Evolutionary conservation across 352 stramenopile species (phyloP).

Genomic region (Globisporangium megalacanthum): DNA sequence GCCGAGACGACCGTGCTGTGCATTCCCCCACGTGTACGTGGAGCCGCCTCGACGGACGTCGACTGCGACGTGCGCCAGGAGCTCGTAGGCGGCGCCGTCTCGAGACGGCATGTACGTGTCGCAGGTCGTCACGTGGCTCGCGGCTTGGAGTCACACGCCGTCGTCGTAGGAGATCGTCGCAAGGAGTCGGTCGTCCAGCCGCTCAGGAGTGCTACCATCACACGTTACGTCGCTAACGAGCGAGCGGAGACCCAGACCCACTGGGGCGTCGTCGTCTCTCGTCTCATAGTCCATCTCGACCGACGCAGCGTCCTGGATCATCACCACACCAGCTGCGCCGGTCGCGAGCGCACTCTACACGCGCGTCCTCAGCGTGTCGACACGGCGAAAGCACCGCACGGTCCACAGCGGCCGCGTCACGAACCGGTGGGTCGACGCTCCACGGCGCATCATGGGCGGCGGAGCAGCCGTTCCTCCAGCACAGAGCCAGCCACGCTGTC

Average conservation of each 20-base stretch:
- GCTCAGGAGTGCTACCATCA: neutral
- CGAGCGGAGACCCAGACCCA: slow-evolving; percentile 1
- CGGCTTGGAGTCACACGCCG: slow-evolving; percentile 20
- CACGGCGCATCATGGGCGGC: neutral
- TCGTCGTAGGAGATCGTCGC: slow-evolving; percentile 29
- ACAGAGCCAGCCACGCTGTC: neutral
- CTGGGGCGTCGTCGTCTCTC: neutral
- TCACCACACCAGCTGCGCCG: slow-evolving; percentile 42
- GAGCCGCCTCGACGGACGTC: slow-evolving; percentile 41
- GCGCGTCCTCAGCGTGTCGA: slow-evolving; percentile 29
- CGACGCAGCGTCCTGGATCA: slow-evolving; percentile 30
- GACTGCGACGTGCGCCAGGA: slow-evolving; percentile 43
- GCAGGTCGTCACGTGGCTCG: slow-evolving; percentile 18
- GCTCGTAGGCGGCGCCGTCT: slow-evolving; percentile 24
- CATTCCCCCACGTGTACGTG: slow-evolving; percentile 61
- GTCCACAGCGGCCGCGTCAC: slow-evolving; percentile 25
- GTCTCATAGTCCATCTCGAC: slow-evolving; percentile 18
- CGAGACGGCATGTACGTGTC: slow-evolving; percentile 23
- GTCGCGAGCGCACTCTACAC: slow-evolving; percentile 37
- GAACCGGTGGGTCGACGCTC: neutral
- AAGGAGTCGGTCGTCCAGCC: slow-evolving; percentile 14
- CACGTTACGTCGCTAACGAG: slow-evolving; percentile 2
- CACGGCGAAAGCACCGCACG: slow-evolving; percentile 41
- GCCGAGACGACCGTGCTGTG: slow-evolving; percentile 52
- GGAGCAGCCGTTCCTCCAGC: neutral